These are phyloP conservation scores for Cylindrodendrum hubeiense DNA, from an alignment of 2,329 filamentous ascomycete genomes.

Conservation along the genomic window DNA sequence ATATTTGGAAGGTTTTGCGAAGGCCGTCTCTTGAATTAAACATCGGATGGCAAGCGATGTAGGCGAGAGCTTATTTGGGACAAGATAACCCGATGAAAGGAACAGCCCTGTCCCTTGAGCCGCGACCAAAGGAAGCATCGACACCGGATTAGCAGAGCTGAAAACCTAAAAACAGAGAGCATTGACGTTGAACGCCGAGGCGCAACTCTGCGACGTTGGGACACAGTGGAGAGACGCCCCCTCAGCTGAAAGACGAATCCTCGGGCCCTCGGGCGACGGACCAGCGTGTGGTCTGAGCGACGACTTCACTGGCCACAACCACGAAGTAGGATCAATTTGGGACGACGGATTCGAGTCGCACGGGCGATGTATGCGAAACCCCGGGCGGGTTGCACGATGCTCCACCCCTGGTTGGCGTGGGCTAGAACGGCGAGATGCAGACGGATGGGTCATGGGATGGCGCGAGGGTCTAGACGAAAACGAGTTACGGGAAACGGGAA, in stretches of 20 bases:
- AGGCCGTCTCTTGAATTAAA: neutral
- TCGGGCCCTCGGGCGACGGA: neutral
- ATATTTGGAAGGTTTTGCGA: neutral
- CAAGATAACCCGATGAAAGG: neutral
- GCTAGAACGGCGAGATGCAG: neutral
- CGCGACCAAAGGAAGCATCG: neutral
- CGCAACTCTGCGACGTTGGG: slow-evolving; percentile 17
- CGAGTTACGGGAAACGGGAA: neutral
- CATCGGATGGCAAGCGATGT: neutral
- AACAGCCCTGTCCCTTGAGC: neutral
- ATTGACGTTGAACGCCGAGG: slow-evolving; percentile 9
- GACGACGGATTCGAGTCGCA: slow-evolving; percentile 1
- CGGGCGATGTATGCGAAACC: slow-evolving; percentile 31
- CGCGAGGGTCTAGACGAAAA: neutral
- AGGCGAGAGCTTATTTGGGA: neutral
- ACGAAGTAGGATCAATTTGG: neutral
- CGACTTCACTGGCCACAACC: neutral
- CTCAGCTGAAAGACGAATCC: slow-evolving; percentile 27
- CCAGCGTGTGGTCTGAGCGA: neutral
- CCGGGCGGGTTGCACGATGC: neutral
- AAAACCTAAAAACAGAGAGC: slow-evolving; percentile 17
- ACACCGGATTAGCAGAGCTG: slow-evolving; percentile 26
- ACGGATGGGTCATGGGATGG: neutral
- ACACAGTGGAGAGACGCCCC: slow-evolving; percentile 3
- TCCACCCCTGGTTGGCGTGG: neutral